phyloP scores from a whole-genome alignment of 768 basidiomycete genomes.

The Leccinum aurantiacum region DNA sequence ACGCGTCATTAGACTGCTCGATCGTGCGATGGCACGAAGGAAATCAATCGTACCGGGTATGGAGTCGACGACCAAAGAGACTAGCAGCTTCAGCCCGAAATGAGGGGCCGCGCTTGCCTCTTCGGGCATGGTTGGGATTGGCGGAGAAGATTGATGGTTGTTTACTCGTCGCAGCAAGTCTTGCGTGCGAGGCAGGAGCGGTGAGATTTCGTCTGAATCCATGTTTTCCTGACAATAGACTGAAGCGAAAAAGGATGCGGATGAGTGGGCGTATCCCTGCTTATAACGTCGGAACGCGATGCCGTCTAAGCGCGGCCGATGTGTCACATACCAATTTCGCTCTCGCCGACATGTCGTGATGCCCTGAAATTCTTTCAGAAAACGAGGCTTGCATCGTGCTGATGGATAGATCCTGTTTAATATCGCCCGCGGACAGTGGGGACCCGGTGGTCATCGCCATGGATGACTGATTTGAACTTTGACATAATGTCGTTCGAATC shows the following conservation, averaged over 20 bases:
- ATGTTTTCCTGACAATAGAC: constrained; percentile 16
- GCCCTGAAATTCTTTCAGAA: constrained; percentile 2
- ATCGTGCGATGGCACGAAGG: neutral
- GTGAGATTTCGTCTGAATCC: constrained; percentile 30
- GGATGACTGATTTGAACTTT: neutral
- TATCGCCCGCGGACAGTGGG: neutral
- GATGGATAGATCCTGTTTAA: constrained; percentile 16
- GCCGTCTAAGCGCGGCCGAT: constrained; percentile 11
- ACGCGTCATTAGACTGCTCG: neutral
- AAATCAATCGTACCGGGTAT: constrained; percentile 47
- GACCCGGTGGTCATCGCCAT: too few relatives aligned
- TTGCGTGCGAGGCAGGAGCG: constrained; percentile 28
- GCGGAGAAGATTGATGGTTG: constrained; percentile 8
- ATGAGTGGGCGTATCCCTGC: neutral
- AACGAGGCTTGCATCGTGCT: constrained; percentile 34
- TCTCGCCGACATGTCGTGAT: neutral
- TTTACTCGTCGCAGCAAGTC: constrained; percentile 9
- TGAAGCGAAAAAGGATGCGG: constrained; percentile 9
- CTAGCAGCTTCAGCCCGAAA: constrained; percentile 38
- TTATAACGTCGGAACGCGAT: constrained; percentile 17
- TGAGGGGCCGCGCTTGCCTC: constrained; percentile 27
- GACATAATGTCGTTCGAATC: constrained; percentile 70
- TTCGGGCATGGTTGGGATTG: constrained; percentile 24
- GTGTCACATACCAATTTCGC: neutral
- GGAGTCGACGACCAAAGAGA: constrained; percentile 53